These are phyloP conservation scores for Pleurotus cornucopiae DNA, from an alignment of 768 basidiomycete genomes.

Conservation along the genomic window DNA sequence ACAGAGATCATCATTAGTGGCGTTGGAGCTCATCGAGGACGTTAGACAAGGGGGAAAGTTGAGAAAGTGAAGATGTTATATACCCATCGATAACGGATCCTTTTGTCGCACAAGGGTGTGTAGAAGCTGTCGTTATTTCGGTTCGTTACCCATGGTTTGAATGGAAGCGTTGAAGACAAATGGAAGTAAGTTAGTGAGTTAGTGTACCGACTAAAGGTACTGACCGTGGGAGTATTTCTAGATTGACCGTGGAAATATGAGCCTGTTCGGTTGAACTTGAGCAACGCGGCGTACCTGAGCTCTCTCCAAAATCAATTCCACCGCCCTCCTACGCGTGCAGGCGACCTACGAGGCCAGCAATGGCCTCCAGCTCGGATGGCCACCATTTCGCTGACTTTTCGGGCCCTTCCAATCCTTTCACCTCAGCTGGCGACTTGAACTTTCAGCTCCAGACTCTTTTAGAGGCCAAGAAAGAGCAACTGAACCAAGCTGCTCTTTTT, in stretches of 20 bases:
- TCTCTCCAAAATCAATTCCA: constrained; percentile 1
- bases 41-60: too few relatives aligned
- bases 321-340: constrained; percentile 10
- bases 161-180: too few relatives aligned
- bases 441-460: constrained; percentile 66
- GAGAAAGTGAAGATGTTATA: too few relatives aligned
- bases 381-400: constrained; percentile 10
- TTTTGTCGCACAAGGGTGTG: too few relatives aligned
- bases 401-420: constrained; percentile 26
- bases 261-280: constrained; percentile 3
- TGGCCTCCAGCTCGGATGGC: constrained; percentile 38
- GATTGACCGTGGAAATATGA: not conserved
- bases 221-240: not conserved
- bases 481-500: constrained; percentile 86
- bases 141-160: too few relatives aligned
- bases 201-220: not conserved
- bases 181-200: too few relatives aligned
- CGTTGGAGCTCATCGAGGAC: too few relatives aligned
- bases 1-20: too few relatives aligned
- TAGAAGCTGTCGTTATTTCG: too few relatives aligned
- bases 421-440: constrained; percentile 57
- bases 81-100: too few relatives aligned
- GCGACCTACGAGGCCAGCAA: constrained; percentile 18
- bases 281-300: constrained; percentile 1
- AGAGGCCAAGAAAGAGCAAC: constrained; percentile 88